phyloP scores from a whole-genome alignment of 2,329 filamentous ascomycete genomes.

The Nemania serpens region DNA sequence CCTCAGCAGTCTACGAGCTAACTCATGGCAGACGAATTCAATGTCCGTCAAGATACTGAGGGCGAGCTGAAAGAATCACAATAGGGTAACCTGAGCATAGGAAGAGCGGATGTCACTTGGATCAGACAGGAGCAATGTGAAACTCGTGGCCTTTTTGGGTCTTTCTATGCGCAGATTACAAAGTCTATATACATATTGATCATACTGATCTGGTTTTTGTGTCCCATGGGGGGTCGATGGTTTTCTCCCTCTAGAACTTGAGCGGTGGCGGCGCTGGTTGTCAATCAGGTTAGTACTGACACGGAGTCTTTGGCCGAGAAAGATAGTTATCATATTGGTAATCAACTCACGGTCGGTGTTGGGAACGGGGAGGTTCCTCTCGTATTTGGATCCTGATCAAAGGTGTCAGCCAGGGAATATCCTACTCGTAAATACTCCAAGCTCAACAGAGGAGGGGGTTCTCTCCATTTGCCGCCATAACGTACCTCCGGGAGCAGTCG shows the following conservation, averaged over 20 bases:
- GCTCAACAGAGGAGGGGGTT: background rate
- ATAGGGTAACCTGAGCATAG: background rate
- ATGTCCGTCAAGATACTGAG: too few relatives aligned
- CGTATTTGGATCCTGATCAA: constrained; percentile 85
- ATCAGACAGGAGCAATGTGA: background rate
- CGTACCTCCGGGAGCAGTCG: constrained; percentile 91
- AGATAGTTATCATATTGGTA: background rate
- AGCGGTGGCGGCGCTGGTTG: constrained; percentile 55
- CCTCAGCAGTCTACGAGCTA: too few relatives aligned
- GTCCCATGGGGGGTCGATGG: constrained; percentile 1
- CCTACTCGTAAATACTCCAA: background rate
- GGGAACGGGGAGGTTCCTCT: constrained; percentile 84
- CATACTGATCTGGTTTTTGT: background rate
- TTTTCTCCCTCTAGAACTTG: constrained; percentile 46
- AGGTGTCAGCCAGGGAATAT: constrained; percentile 8
- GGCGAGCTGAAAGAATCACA: too few relatives aligned
- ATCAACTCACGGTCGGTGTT: constrained; percentile 75
- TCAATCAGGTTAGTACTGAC: constrained; percentile 28
- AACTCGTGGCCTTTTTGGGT: constrained; percentile 5
- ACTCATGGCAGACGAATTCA: too few relatives aligned
- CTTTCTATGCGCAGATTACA: constrained; percentile 35
- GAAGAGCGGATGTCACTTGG: background rate
- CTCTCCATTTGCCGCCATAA: constrained; percentile 8
- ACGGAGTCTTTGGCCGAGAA: background rate
- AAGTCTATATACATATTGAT: constrained; percentile 43